phyloP scores from a whole-genome alignment of 129 eudicot species.

The Helianthus tuberosus region DNA sequence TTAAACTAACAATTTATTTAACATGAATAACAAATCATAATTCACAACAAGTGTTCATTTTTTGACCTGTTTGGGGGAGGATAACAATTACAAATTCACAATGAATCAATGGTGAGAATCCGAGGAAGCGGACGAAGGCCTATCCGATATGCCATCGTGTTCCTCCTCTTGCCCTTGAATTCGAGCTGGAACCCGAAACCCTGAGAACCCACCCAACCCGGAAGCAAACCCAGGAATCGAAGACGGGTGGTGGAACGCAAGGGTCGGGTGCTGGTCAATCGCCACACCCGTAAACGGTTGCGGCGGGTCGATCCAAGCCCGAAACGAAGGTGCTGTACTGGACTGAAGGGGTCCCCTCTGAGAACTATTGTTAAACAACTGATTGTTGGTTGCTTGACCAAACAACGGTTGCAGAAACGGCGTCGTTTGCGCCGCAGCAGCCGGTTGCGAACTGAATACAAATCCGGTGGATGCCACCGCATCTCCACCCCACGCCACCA shows the following conservation, averaged over 20 bases:
- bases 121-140: conserved; percentile 98
- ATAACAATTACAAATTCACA: conserved; percentile 20
- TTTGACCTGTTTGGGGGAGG: conserved; percentile 47
- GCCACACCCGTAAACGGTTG: conserved; percentile 36
- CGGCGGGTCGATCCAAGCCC: conserved; percentile 95
- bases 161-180: conserved; percentile 97
- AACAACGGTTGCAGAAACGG: conserved; percentile 74
- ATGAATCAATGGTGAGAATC: conserved; percentile 86
- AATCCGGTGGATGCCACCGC: conserved; percentile 41
- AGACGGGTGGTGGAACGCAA: conserved; percentile 59
- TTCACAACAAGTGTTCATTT: background rate
- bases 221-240: conserved; percentile 64
- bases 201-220: conserved; percentile 67
- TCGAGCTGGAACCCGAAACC: conserved; percentile 95
- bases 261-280: conserved; percentile 48
- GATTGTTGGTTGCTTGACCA: conserved; percentile 52
- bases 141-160: conserved; percentile 85
- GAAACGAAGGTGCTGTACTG: conserved; percentile 91
- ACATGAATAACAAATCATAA: background rate
- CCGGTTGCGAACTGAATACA: conserved; percentile 46
- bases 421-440: conserved; percentile 19
- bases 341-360: conserved; percentile 99
- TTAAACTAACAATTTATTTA: background rate
- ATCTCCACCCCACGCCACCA: conserved; percentile 52
- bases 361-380: conserved; percentile 53